Evolutionary conservation across 2,329 filamentous ascomycete species (phyloP).

Genomic region (Aspergillus jensenii): DNA sequence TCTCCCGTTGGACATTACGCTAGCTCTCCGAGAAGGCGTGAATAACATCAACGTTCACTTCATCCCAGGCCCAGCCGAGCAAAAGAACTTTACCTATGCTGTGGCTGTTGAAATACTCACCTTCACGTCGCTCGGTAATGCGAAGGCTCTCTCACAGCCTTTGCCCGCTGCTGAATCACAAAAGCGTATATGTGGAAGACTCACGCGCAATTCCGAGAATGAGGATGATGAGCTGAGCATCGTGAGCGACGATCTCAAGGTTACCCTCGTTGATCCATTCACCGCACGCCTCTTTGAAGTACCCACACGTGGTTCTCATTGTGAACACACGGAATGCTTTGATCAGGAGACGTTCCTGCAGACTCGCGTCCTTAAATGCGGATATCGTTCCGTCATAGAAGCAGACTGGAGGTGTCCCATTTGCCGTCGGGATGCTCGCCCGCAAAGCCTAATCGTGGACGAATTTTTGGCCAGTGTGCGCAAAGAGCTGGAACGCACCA

Average conservation of each 20-base stretch:
- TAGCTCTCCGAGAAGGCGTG: slow-evolving; percentile 54
- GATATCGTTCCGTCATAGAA: slow-evolving; percentile 37
- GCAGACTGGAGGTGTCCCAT: slow-evolving; percentile 83
- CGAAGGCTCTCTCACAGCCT: slow-evolving; percentile 41
- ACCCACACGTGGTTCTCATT: slow-evolving; percentile 70
- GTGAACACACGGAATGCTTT: slow-evolving; percentile 83
- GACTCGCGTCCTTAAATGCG: slow-evolving; percentile 55
- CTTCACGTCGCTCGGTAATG: slow-evolving; percentile 45
- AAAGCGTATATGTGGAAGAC: slow-evolving; percentile 55
- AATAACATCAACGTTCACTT: slow-evolving; percentile 62
- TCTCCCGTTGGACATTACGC: slow-evolving; percentile 71
- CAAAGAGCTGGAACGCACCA: slow-evolving; percentile 50
- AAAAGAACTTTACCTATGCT: slow-evolving; percentile 48
- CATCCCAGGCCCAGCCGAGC: slow-evolving; percentile 41
- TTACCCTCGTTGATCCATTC: slow-evolving; percentile 69
- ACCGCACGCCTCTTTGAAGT: slow-evolving; percentile 63
- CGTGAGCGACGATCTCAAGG: slow-evolving; percentile 56
- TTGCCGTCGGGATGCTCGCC: slow-evolving; percentile 75
- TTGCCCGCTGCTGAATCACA: slow-evolving; percentile 53
- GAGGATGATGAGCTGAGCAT: slow-evolving; percentile 64
- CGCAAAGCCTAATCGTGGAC: slow-evolving; percentile 69
- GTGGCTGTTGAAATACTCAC: slow-evolving; percentile 71
- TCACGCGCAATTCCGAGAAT: slow-evolving; percentile 36
- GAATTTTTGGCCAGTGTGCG: slow-evolving; percentile 69
- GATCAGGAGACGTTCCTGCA: slow-evolving; percentile 79